Evolutionary conservation across 2,329 filamentous ascomycete species (phyloP).

Genomic region (Cercospora sp.): DNA sequence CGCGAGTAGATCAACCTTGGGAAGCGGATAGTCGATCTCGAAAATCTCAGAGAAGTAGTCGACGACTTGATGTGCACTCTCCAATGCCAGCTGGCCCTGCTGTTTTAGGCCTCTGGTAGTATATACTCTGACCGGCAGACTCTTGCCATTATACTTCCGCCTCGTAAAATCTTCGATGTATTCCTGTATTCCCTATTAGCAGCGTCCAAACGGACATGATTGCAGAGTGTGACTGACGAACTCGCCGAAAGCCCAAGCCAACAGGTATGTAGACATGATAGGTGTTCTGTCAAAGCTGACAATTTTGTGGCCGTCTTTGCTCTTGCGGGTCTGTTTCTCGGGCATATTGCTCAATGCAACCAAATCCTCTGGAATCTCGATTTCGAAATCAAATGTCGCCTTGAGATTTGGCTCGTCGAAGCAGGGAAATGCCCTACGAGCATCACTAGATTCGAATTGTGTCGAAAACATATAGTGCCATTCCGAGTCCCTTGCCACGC

Average conservation of each 20-base stretch:
- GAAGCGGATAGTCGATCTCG: constrained; percentile 86
- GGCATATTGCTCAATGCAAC: constrained; percentile 96
- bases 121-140: constrained; percentile 90
- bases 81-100: constrained; percentile 83
- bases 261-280: constrained; percentile 84
- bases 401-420: constrained; percentile 98
- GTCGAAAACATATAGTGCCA: constrained; percentile 76
- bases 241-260: constrained; percentile 93
- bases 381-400: constrained; percentile 89
- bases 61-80: constrained; percentile 89
- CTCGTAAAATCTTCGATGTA: constrained; percentile 90
- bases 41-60: constrained; percentile 98
- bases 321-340: constrained; percentile 69
- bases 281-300: constrained; percentile 83
- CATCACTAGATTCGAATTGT: constrained; percentile 96
- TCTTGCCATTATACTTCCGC: constrained; percentile 86
- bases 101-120: constrained; percentile 92
- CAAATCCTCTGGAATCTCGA: constrained; percentile 86
- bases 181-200: constrained; percentile 46
- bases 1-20: constrained; percentile 86
- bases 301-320: constrained; percentile 62
- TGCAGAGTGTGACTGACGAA: constrained; percentile 50
- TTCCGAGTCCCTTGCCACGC: constrained; percentile 71
- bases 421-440: constrained; percentile 91
- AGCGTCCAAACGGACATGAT: no score